Percentiles rank a stretch among this genome's conserved stretches.
Conservation (phyloP, 1,284 basidiomycete genomes). For the Pseudozyma flocculosa region DNA sequence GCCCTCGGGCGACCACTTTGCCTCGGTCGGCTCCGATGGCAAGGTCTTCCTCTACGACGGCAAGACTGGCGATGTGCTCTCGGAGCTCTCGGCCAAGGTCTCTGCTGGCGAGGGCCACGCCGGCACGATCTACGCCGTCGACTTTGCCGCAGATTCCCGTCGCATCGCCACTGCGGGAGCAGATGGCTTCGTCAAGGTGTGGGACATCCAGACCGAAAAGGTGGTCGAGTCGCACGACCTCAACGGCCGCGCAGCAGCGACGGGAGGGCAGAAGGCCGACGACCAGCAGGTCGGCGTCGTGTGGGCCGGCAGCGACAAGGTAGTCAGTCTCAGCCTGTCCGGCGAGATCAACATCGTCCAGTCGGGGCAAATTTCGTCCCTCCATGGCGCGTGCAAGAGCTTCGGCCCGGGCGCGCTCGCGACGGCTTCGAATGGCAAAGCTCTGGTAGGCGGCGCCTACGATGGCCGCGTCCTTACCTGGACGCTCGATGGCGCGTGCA, state of each 20-base stretch:
- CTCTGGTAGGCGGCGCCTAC: slow-evolving; percentile 62
- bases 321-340: slow-evolving; percentile 81
- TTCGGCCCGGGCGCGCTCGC: slow-evolving; percentile 30
- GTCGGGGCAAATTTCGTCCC: slow-evolving; percentile 21
- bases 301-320: slow-evolving; percentile 67
- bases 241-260: slow-evolving; percentile 16
- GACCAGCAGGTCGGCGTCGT: slow-evolving; percentile 83
- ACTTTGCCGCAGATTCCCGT: slow-evolving; percentile 66
- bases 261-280: slow-evolving; percentile 30
- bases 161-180: slow-evolving; percentile 78
- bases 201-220: slow-evolving; percentile 31
- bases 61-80: slow-evolving; percentile 71
- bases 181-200: slow-evolving; percentile 69
- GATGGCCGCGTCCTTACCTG: slow-evolving; percentile 78
- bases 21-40: slow-evolving; percentile 85
- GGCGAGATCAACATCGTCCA: slow-evolving; percentile 73
- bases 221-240: slow-evolving; percentile 36
- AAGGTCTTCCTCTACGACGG: slow-evolving; percentile 91
- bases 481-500: slow-evolving; percentile 52
- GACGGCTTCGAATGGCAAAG: slow-evolving; percentile 14
- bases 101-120: slow-evolving; percentile 49
- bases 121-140: slow-evolving; percentile 59
- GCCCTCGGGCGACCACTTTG: slow-evolving; percentile 66
- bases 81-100: slow-evolving; percentile 24
- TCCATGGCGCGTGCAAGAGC: slow-evolving; percentile 35